Evolutionary conservation across 2,329 filamentous ascomycete species (phyloP), one percentile per base, ranked within the genome.

Genomic region (Lachnum nothofagi): DNA sequence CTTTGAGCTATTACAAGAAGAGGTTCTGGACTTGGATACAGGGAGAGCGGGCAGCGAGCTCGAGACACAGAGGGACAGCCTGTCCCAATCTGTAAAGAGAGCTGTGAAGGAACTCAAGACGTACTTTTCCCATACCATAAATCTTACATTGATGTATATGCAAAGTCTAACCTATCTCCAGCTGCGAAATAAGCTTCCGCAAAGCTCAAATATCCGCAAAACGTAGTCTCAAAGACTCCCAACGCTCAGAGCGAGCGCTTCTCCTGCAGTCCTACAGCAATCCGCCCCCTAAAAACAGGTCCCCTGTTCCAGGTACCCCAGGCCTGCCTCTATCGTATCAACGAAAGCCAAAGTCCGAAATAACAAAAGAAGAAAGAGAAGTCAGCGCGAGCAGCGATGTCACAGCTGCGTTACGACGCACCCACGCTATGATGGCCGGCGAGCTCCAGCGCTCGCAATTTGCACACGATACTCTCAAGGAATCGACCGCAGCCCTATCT

Each of bases 381-480:
- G 75, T 89, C 12, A 81, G 83, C 53, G 86, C 91, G 0, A 88
- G 87, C 25, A 82, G 78, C 57, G 88, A 94, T 71, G 86, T 97
- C 46, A 97, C 91, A 3, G 75, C 82, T 42, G 87, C 90, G 1
- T 77, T 98, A 44, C 80, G 89, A 52, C 78, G 90, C 52, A 94
- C 91, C 5, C 91, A 97, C 68, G 82, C 87, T 54, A 78, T 95
- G 62, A 91, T 97, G 73, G 82, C 88, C 55, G 77, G 82, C 4
- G 91, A 96, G 72, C 79, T 98, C 6, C 82, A 85, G 40, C 84
- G 89, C 51, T 94, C 88, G 57, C 84, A 88, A 61, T 97, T 95
- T 65, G 91, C 91, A 16, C 85, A 93, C 60, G 85, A 95, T 67
- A 94, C 90, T 1, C 76, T 98, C 60, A 83, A 85, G 53, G 84